Conservation (phyloP, 228 moss, liverwort and hornwort species). For the Sphagnum magellanicum region DNA sequence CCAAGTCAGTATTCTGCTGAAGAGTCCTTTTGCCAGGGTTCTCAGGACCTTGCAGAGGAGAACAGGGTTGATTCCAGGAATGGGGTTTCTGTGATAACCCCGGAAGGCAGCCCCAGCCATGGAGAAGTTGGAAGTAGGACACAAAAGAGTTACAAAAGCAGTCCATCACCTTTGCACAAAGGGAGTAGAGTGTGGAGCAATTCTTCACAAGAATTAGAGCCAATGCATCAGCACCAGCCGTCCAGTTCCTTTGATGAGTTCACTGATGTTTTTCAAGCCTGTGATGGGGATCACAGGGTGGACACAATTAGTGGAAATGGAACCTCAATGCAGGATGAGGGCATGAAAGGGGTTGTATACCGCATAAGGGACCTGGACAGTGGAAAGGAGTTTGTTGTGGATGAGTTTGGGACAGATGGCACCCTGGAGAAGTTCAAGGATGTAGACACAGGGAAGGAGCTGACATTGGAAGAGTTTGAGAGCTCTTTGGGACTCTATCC, state of each 20-base stretch:
- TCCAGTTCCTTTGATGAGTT: slow-evolving; percentile 31
- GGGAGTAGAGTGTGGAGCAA: slow-evolving; percentile 3
- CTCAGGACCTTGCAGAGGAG: slow-evolving; percentile 4
- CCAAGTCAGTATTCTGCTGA: slow-evolving; percentile 8
- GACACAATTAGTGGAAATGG: slow-evolving; percentile 55
- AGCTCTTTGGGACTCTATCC: slow-evolving; percentile 80
- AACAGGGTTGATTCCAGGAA: slow-evolving; percentile 1
- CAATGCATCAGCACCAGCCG: slow-evolving; percentile 20
- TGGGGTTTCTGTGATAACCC: slow-evolving; percentile 25
- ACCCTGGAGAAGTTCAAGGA: slow-evolving; percentile 68
- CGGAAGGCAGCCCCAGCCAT: slow-evolving; percentile 14
- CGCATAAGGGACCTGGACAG: slow-evolving; percentile 92
- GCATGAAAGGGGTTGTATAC: slow-evolving; percentile 42
- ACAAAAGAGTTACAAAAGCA: neutral
- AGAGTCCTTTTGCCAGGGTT: slow-evolving; percentile 5
- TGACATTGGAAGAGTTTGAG: slow-evolving; percentile 83
- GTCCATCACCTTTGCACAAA: slow-evolving; percentile 1
- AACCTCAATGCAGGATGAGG: slow-evolving; percentile 47
- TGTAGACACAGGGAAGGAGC: slow-evolving; percentile 76
- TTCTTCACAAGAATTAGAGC: slow-evolving; percentile 12
- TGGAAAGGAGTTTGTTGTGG: slow-evolving; percentile 79
- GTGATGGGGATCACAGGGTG: slow-evolving; percentile 44
- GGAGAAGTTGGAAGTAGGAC: neutral
- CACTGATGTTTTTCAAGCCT: slow-evolving; percentile 36
- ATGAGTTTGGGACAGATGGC: slow-evolving; percentile 53